These are phyloP conservation scores for Huntiella savannae DNA, from an alignment of 2,329 filamentous ascomycete species.

Conservation along the genomic window DNA sequence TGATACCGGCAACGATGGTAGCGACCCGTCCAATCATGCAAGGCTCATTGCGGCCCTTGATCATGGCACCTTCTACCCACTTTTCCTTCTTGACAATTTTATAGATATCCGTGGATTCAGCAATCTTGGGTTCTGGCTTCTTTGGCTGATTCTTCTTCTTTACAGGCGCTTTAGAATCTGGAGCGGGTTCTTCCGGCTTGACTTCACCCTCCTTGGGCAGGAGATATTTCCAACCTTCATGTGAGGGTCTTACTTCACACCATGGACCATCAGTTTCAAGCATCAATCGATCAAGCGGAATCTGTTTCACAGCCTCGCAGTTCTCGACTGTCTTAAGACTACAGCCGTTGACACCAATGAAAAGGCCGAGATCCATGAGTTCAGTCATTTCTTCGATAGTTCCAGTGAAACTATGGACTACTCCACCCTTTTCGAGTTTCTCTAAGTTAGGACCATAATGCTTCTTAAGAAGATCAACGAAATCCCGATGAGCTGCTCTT, in stretches of 20 bases:
- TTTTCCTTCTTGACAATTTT: conserved; percentile 92
- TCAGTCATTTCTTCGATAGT: conserved; percentile 67
- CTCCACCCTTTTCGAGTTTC: conserved; percentile 51
- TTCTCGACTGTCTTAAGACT: conserved; percentile 91
- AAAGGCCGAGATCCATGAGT: conserved; percentile 60
- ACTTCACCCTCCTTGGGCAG: conserved; percentile 17
- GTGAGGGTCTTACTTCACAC: conserved; percentile 82
- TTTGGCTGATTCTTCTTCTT: conserved; percentile 20
- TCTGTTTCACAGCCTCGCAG: conserved; percentile 59
- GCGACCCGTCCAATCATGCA: conserved; percentile 73
- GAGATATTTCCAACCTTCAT: conserved; percentile 62
- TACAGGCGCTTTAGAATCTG: conserved; percentile 5
- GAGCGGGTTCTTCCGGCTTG: conserved; percentile 1
- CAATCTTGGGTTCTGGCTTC: conserved; percentile 36
- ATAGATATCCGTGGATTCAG: conserved; percentile 52
- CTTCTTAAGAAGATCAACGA: conserved; percentile 48
- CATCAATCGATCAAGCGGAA: conserved; percentile 66
- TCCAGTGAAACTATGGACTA: conserved; percentile 93
- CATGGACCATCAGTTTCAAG: conserved; percentile 95
- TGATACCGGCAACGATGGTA: conserved; percentile 73
- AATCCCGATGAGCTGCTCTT: conserved; percentile 69
- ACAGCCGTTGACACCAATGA: conserved; percentile 93
- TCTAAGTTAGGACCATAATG: conserved; percentile 40
- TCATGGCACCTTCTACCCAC: conserved; percentile 70
- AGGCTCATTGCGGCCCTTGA: conserved; percentile 90